Conservation (phyloP, 805 yeast genomes). For the Sugiyamaella americana region DNA sequence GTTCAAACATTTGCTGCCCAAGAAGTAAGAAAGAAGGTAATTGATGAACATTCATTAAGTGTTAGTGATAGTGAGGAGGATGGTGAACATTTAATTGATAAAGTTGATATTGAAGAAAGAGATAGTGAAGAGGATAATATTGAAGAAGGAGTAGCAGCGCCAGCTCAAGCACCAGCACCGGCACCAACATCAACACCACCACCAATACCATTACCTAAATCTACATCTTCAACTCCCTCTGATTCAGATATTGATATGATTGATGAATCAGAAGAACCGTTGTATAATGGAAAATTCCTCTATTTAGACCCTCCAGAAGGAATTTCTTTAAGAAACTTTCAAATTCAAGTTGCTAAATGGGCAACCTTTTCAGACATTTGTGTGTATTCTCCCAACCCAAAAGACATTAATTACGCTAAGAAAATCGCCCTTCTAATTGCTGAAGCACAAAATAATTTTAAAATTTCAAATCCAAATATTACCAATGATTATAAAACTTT, state of each 20-base stretch:
- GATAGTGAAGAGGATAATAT: background rate
- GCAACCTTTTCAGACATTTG: slow-evolving; percentile 69
- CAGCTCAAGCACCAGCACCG: too few relatives aligned
- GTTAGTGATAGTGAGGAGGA: background rate
- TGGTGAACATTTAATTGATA: background rate
- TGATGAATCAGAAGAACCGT: background rate
- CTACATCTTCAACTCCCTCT: background rate
- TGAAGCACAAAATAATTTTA: slow-evolving; percentile 17
- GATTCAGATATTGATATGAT: background rate
- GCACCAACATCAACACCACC: background rate
- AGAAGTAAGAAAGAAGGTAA: background rate
- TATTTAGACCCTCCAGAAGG: slow-evolving; percentile 66
- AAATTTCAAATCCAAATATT: slow-evolving; percentile 14
- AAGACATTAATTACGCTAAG: slow-evolving; percentile 13
- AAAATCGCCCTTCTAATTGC: slow-evolving; percentile 17
- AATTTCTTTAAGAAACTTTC: slow-evolving; percentile 74
- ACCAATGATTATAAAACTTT: slow-evolving; percentile 17
- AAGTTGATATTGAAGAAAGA: slow-evolving; percentile 1
- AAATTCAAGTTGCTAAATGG: slow-evolving; percentile 75
- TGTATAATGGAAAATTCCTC: slow-evolving; percentile 47
- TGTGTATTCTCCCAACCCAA: slow-evolving; percentile 57
- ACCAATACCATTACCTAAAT: background rate
- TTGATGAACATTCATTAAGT: background rate
- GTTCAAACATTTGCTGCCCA: background rate
- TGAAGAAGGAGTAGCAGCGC: slow-evolving; percentile 5